Evolutionary conservation across 2,329 filamentous ascomycete genomes (phyloP).

Genomic region (Neoascochyta sp.): DNA sequence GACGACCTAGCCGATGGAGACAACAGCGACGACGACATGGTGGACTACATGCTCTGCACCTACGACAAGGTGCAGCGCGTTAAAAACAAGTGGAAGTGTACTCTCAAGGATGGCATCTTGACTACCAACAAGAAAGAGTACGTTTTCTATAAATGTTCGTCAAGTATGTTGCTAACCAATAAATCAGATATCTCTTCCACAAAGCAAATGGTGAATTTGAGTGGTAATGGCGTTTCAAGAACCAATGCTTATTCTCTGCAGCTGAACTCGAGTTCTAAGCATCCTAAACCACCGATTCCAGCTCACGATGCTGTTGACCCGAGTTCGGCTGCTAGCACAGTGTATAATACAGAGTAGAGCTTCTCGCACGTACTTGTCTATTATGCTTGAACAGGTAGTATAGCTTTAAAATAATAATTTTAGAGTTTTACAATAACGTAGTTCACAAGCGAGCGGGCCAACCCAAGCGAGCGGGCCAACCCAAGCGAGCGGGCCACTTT

Average conservation of each 20-base stretch:
- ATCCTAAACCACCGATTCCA: constrained; percentile 2
- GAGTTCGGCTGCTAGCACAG: constrained; percentile 12
- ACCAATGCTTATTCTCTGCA: constrained; percentile 15
- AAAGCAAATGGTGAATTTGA: constrained; percentile 97
- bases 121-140: constrained; percentile 89
- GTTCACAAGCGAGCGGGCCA: too few species aligned
- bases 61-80: constrained; percentile 99
- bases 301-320: constrained; percentile 6
- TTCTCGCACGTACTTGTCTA: too few species aligned
- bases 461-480: too few species aligned
- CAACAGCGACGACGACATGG: constrained; percentile 77
- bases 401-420: too few species aligned
- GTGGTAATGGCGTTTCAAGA: constrained; percentile 62
- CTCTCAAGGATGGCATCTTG: constrained; percentile 91
- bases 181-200: constrained; percentile 79
- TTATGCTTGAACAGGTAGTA: too few species aligned
- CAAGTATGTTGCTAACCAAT: constrained; percentile 5
- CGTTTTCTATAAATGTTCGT: constrained; percentile 29
- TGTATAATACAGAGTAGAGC: too few species aligned
- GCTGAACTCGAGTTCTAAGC: constrained; percentile 23
- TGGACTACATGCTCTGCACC: constrained; percentile 95
- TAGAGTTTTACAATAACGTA: too few species aligned
- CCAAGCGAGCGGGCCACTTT: too few species aligned
- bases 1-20: constrained; percentile 78
- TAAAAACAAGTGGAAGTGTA: constrained; percentile 98